Evolutionary conservation across 225 moss, liverwort and hornwort species (phyloP).

Genomic region (Physcomitrium patens): DNA sequence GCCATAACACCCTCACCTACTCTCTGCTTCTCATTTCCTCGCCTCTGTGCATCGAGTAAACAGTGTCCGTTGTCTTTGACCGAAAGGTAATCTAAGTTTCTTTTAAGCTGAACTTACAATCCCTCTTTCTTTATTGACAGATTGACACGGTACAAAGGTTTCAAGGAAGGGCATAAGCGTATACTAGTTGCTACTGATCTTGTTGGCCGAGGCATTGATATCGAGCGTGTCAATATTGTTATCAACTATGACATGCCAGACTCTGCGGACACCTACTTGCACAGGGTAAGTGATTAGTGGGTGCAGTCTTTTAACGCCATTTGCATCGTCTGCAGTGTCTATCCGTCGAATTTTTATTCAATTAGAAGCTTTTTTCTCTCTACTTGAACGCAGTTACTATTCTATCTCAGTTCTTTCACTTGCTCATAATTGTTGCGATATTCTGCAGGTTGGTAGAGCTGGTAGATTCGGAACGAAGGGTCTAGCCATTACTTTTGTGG

Average conservation of each 20-base stretch:
- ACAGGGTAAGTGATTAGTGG: constrained; percentile 55
- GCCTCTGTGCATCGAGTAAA: too few species aligned
- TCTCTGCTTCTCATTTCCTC: not conserved
- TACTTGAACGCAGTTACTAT: too few species aligned
- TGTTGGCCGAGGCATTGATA: constrained; percentile 94
- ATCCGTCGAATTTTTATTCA: too few species aligned
- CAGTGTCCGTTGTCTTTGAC: too few species aligned
- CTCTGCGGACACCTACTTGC: constrained; percentile 90
- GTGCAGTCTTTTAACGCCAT: too few species aligned
- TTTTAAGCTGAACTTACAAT: too few species aligned
- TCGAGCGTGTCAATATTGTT: constrained; percentile 94
- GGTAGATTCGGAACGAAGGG: constrained; percentile 66
- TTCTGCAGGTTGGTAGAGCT: constrained; percentile 58
- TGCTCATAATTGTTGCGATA: not conserved
- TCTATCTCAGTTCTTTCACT: too few species aligned
- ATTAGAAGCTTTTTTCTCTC: too few species aligned
- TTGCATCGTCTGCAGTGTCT: too few species aligned
- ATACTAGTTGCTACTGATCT: constrained; percentile 94
- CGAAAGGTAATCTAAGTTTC: too few species aligned
- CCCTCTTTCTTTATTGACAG: constrained; percentile 32
- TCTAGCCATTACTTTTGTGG: constrained; percentile 64
- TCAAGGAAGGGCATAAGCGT: constrained; percentile 95
- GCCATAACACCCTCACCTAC: not conserved
- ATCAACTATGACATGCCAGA: constrained; percentile 99
- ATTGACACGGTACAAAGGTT: constrained; percentile 95